Evolutionary conservation across 106 monocot genomes (phyloP).

Genomic region (Posidonia australis): DNA sequence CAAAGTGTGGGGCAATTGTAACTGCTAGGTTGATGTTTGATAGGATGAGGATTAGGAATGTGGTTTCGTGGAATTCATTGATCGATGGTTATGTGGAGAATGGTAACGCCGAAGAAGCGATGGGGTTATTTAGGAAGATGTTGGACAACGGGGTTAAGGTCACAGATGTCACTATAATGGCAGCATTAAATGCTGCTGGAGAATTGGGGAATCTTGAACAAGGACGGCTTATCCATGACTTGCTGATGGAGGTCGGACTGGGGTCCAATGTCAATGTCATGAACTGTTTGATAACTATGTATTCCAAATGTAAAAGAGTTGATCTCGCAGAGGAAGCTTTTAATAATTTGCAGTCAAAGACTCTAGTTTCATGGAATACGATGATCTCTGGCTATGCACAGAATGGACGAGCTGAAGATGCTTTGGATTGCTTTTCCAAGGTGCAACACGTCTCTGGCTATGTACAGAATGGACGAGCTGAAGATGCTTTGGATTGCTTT

Average conservation of each 20-base stretch:
- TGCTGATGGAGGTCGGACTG: conserved; percentile 33
- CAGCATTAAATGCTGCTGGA: conserved; percentile 33
- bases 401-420: conserved; percentile 28
- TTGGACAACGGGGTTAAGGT: conserved; percentile 25
- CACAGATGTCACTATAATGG: conserved; percentile 49
- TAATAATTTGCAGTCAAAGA: conserved; percentile 26
- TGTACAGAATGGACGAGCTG: conserved; percentile 30
- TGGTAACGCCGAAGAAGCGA: conserved; percentile 50
- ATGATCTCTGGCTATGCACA: conserved; percentile 70
- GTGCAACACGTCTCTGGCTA: conserved; percentile 61
- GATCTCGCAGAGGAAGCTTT: conserved; percentile 48
- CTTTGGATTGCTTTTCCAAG: conserved; percentile 37
- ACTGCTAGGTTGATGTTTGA: conserved; percentile 60
- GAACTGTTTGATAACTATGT: conserved; percentile 78
- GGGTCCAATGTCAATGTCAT: conserved; percentile 30
- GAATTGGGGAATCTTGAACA: conserved; percentile 45
- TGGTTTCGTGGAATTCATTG: conserved; percentile 78
- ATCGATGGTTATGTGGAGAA: conserved; percentile 56
- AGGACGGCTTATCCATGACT: conserved; percentile 40
- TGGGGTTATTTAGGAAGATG: conserved; percentile 46
- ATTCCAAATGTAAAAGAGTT: conserved; percentile 53
- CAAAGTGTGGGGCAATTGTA: conserved; percentile 34
- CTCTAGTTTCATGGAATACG: conserved; percentile 69
- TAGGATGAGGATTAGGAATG: conserved; percentile 44
- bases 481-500: conserved; percentile 41